A percentile compares a stretch with the other conserved stretches of the same genome.
These are phyloP conservation scores for Proliferodiscus dingleyae DNA, from an alignment of 2,329 filamentous ascomycete genomes.

Conservation along the genomic window DNA sequence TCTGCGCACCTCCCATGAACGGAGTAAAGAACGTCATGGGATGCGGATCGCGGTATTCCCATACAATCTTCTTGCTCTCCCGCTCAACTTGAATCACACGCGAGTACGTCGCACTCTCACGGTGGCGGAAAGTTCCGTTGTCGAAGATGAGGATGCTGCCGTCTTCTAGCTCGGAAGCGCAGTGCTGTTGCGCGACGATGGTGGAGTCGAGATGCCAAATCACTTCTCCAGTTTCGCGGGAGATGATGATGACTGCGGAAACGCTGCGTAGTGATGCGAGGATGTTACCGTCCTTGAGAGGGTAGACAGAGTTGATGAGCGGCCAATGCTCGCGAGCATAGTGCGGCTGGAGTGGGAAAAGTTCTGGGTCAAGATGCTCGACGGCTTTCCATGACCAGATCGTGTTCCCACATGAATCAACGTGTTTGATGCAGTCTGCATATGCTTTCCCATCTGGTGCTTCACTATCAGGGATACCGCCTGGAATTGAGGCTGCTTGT, in stretches of 20 bases:
- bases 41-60: conserved; percentile 38
- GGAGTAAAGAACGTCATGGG: conserved; percentile 35
- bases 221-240: conserved; percentile 35
- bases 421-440: conserved; percentile 40
- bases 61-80: conserved; percentile 36
- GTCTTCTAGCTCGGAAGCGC: conserved; percentile 37
- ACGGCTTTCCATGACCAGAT: conserved; percentile 41
- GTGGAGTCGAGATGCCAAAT: conserved; percentile 39
- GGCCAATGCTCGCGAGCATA: conserved; percentile 40
- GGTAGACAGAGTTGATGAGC: conserved; percentile 40
- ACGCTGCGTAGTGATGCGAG: conserved; percentile 37
- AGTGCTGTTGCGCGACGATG: conserved; percentile 41
- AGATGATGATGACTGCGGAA: conserved; percentile 40
- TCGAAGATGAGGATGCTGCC: conserved; percentile 43
- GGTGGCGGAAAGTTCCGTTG: conserved; percentile 39
- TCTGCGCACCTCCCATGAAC: conserved; percentile 43
- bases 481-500: conserved; percentile 34
- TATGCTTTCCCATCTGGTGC: conserved; percentile 35
- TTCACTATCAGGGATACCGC: conserved; percentile 39
- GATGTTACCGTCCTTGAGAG: conserved; percentile 37
- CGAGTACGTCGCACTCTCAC: conserved; percentile 38
- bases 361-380: conserved; percentile 35
- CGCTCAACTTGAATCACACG: conserved; percentile 37
- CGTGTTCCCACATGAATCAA: conserved; percentile 35
- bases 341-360: conserved; percentile 37